These are phyloP conservation scores for Cicer chorassanicum DNA, from an alignment of 306 rosid genomes.

Conservation along the genomic window DNA sequence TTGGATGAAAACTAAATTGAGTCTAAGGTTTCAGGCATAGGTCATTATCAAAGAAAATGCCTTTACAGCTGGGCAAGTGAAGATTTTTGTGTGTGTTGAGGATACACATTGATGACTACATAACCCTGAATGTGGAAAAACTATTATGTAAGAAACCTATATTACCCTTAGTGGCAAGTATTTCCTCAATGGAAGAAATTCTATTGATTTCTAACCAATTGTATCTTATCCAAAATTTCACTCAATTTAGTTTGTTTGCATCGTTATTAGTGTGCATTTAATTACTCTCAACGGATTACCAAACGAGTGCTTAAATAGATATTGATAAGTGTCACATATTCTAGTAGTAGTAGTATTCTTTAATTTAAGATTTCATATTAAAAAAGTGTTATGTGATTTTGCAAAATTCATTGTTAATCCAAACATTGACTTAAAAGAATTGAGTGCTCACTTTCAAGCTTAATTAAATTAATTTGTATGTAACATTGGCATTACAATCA, in stretches of 20 bases:
- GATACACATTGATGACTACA: constrained; percentile 42
- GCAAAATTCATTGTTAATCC: background rate
- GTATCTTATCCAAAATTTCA: background rate
- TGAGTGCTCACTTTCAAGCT: background rate
- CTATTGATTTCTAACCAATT: constrained; percentile 10
- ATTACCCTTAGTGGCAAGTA: constrained; percentile 32
- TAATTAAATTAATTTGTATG: background rate
- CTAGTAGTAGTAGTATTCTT: no score
- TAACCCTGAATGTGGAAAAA: constrained; percentile 6
- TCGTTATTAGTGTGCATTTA: no score
- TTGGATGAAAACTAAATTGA: constrained; percentile 42
- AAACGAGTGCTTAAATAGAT: no score
- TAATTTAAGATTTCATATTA: no score
- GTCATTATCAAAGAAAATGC: constrained; percentile 48
- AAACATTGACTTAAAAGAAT: background rate
- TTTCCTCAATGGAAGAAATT: constrained; percentile 27
- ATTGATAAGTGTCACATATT: no score
- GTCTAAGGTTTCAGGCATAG: constrained; percentile 44
- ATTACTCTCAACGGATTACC: no score
- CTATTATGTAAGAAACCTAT: background rate
- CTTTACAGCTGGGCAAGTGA: constrained; percentile 51
- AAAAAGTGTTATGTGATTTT: background rate
- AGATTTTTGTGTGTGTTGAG: constrained; percentile 25
- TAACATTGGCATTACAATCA: no score
- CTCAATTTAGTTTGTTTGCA: background rate